Conservation (phyloP, 2,329 filamentous ascomycete genomes). For the Whalleya microplaca region DNA sequence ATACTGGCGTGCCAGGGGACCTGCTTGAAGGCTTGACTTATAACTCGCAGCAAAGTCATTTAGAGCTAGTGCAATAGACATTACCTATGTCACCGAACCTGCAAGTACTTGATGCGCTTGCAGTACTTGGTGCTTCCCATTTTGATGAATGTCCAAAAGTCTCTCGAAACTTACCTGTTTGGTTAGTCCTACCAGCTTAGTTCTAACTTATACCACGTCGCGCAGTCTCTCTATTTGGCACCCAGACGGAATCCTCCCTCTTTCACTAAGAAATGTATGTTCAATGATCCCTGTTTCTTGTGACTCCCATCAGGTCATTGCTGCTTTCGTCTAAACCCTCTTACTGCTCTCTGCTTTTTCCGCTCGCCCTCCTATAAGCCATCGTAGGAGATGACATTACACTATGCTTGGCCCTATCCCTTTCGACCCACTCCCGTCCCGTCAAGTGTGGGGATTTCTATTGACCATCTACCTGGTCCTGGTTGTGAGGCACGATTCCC, state of each 20-base stretch:
- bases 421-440: slow-evolving; percentile 23
- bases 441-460: slow-evolving; percentile 32
- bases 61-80: not conserved
- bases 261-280: slow-evolving; percentile 22
- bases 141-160: slow-evolving; percentile 5
- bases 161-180: slow-evolving; percentile 13
- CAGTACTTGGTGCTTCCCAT: slow-evolving; percentile 5
- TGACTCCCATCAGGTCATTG: slow-evolving; percentile 32
- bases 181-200: slow-evolving; percentile 12
- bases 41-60: slow-evolving; percentile 3
- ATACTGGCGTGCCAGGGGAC: not conserved
- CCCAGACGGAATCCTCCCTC: slow-evolving; percentile 17
- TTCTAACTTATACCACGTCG: slow-evolving; percentile 23
- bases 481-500: slow-evolving; percentile 20
- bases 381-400: slow-evolving; percentile 11
- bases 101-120: slow-evolving; percentile 9
- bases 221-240: slow-evolving; percentile 13
- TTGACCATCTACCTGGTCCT: slow-evolving; percentile 21
- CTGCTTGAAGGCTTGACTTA: not conserved
- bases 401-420: slow-evolving; percentile 16
- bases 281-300: slow-evolving; percentile 30
- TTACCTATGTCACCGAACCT: not conserved
- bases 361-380: slow-evolving; percentile 21
- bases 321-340: slow-evolving; percentile 29
- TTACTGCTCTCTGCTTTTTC: slow-evolving; percentile 26